Percentiles rank a stretch among this genome's conserved stretches.
phyloP scores from a whole-genome alignment of 495 filamentous ascomycete species.

The Neurospora pannonica region DNA sequence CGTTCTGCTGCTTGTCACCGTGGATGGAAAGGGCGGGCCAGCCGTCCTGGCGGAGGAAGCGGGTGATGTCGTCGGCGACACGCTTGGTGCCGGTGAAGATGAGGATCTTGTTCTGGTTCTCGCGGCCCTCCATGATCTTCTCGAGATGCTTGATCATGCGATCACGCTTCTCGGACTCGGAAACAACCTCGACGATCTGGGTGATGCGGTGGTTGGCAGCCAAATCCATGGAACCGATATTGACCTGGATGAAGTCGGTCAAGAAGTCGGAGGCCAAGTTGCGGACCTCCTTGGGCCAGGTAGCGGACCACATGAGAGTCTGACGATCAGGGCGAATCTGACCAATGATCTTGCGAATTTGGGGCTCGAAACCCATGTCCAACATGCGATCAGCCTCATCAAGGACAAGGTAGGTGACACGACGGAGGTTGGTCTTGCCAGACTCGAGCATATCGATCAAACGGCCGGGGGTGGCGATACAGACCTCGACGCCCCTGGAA shows the following conservation, averaged over 20 bases:
- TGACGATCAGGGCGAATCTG: slow-evolving; percentile 98
- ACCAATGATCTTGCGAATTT: slow-evolving; percentile 88
- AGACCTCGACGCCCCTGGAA: slow-evolving; percentile 74
- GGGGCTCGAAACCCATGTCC: slow-evolving; percentile 86
- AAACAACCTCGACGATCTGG: slow-evolving; percentile 91
- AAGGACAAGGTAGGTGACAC: slow-evolving; percentile 89
- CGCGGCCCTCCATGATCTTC: slow-evolving; percentile 92
- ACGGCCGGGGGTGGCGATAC: slow-evolving; percentile 95
- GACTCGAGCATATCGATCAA: slow-evolving; percentile 97
- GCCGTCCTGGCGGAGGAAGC: slow-evolving; percentile 96
- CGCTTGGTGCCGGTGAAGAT: slow-evolving; percentile 98
- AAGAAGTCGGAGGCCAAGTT: slow-evolving; percentile 92
- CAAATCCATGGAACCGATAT: slow-evolving; percentile 93
- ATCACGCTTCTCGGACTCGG: slow-evolving; percentile 95
- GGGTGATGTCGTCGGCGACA: slow-evolving; percentile 95
- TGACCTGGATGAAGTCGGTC: slow-evolving; percentile 96
- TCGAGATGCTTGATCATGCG: slow-evolving; percentile 96
- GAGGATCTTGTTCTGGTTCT: slow-evolving; percentile 68
- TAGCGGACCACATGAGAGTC: slow-evolving; percentile 99
- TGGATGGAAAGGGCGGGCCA: slow-evolving; percentile 99
- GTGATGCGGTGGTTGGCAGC: slow-evolving; percentile 98
- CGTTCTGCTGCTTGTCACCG: slow-evolving; percentile 98
- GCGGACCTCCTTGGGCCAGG: slow-evolving; percentile 98
- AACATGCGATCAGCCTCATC: slow-evolving; percentile 88
- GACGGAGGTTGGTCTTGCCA: slow-evolving; percentile 94